Evolutionary conservation across 2,329 filamentous ascomycete genomes (phyloP).

Genomic region (Myriosclerotinia curreyana): DNA sequence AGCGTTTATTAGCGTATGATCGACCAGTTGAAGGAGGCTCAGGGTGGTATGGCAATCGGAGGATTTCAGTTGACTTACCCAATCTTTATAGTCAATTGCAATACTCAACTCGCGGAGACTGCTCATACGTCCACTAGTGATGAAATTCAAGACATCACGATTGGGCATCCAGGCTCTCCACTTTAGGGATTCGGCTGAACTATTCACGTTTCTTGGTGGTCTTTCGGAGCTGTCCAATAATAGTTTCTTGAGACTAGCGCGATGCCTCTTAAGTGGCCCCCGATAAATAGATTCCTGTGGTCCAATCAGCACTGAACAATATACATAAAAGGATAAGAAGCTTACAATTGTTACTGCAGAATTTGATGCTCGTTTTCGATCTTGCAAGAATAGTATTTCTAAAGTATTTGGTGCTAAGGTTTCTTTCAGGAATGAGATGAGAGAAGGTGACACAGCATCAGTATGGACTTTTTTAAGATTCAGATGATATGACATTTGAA

Average conservation of each 20-base stretch:
- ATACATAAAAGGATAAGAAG: background rate
- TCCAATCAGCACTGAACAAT: slow-evolving; percentile 17
- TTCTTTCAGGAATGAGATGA: slow-evolving; percentile 74
- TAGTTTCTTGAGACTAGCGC: slow-evolving; percentile 66
- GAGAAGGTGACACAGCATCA: slow-evolving; percentile 64
- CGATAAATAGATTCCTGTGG: slow-evolving; percentile 62
- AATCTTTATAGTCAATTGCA: slow-evolving; percentile 71
- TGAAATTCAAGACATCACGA: slow-evolving; percentile 65
- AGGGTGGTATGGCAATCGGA: background rate
- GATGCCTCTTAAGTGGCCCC: slow-evolving; percentile 67
- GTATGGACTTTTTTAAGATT: slow-evolving; percentile 72
- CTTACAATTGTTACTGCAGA: slow-evolving; percentile 57
- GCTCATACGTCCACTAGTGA: slow-evolving; percentile 74
- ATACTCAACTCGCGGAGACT: slow-evolving; percentile 69
- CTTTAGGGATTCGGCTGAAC: slow-evolving; percentile 43
- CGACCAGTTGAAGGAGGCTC: background rate
- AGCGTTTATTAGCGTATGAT: slow-evolving; percentile 20
- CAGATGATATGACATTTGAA: slow-evolving; percentile 55
- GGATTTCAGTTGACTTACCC: slow-evolving; percentile 56
- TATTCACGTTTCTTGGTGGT: slow-evolving; percentile 41
- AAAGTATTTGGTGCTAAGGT: slow-evolving; percentile 74
- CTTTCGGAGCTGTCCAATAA: slow-evolving; percentile 69
- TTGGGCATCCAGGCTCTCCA: slow-evolving; percentile 71
- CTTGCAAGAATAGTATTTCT: slow-evolving; percentile 76
- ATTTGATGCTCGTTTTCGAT: slow-evolving; percentile 50